phyloP scores from a whole-genome alignment of 805 yeast species.

The Yamadazyma paraphyllophila region DNA sequence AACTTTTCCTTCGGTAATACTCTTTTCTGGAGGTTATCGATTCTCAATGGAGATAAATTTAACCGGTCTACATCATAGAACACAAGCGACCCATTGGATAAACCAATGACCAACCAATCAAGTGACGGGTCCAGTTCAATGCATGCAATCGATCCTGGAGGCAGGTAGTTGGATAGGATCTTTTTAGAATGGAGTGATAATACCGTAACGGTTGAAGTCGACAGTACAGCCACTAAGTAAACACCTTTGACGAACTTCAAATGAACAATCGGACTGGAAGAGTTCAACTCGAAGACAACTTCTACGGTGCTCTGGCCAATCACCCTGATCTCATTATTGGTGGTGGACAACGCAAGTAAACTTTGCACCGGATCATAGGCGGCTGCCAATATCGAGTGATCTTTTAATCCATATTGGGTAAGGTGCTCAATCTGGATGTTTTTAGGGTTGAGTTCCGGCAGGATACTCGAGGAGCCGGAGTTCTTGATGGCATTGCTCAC shows the following conservation, averaged over 20 bases:
- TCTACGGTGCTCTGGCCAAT: conserved; percentile 84
- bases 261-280: conserved; percentile 49
- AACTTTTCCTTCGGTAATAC: conserved; percentile 55
- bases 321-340: conserved; percentile 65
- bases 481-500: conserved; percentile 42
- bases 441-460: conserved; percentile 36
- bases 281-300: conserved; percentile 55
- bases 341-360: conserved; percentile 77
- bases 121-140: conserved; percentile 80
- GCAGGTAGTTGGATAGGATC: conserved; percentile 56
- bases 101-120: conserved; percentile 83
- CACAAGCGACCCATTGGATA: conserved; percentile 67
- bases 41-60: conserved; percentile 55
- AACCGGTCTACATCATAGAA: conserved; percentile 85
- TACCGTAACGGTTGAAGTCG: conserved; percentile 58
- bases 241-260: conserved; percentile 76
- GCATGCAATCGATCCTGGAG: conserved; percentile 66
- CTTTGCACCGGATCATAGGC: conserved; percentile 91
- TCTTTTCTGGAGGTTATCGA: conserved; percentile 68
- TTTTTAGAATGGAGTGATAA: conserved; percentile 66
- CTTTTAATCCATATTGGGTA: conserved; percentile 39
- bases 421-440: conserved; percentile 25
- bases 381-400: conserved; percentile 61
- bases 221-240: conserved; percentile 68
- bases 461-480: conserved; percentile 26